A percentile compares a stretch with the other conserved stretches of the same genome.
Conservation (phyloP, 139 green algal species). For the Volvox reticuliferus region DNA sequence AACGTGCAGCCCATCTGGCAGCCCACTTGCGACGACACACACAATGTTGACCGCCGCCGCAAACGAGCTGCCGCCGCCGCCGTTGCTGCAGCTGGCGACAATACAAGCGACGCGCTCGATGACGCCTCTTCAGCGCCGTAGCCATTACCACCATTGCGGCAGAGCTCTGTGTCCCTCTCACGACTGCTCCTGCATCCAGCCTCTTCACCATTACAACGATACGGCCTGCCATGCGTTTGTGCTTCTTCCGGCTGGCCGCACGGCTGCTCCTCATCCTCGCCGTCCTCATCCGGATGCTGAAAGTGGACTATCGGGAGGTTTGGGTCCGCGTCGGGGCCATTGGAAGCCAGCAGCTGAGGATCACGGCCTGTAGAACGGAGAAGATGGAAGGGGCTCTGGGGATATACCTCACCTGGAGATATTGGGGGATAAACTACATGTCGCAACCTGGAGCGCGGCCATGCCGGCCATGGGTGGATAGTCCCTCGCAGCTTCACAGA, state of each 20-base stretch:
- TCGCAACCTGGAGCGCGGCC: too few relatives aligned
- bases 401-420: too few relatives aligned
- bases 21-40: slow-evolving; percentile 89
- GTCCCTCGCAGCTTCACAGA: too few relatives aligned
- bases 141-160: not conserved
- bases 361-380: slow-evolving; percentile 6
- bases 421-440: too few relatives aligned
- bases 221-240: too few relatives aligned
- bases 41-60: slow-evolving; percentile 83
- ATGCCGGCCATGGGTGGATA: too few relatives aligned
- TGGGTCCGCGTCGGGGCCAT: not conserved
- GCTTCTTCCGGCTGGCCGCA: not conserved
- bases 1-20: slow-evolving; percentile 98
- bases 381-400: not conserved
- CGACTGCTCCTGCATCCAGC: not conserved
- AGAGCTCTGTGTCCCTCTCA: not conserved
- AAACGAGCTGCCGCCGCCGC: not conserved
- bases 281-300: not conserved
- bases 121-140: not conserved
- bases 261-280: slow-evolving; percentile 16
- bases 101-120: not conserved
- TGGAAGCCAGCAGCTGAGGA: slow-evolving; percentile 32
- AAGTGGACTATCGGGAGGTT: slow-evolving; percentile 9
- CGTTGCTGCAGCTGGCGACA: not conserved
- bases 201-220: not conserved